These are phyloP conservation scores for Polygonum maritimum DNA, from an alignment of 148 eudicot species.

Conservation along the genomic window DNA sequence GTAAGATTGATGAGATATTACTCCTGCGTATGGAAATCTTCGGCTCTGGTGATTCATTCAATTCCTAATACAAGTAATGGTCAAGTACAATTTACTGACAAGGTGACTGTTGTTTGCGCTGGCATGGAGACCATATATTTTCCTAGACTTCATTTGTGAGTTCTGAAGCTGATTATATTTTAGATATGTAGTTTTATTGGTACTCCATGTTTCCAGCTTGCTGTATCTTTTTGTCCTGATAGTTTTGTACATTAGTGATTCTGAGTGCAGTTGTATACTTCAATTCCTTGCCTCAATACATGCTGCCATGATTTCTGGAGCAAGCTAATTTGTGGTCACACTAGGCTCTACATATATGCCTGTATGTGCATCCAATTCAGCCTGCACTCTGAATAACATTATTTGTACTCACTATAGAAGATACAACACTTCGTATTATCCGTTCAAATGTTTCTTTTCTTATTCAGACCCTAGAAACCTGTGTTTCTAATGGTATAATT, in stretches of 20 bases:
- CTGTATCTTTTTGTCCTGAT: neutral
- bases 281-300: neutral
- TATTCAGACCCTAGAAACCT: neutral
- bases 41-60: no score
- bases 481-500: neutral
- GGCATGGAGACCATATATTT: conserved; percentile 69
- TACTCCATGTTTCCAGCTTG: neutral
- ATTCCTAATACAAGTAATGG: conserved; percentile 29
- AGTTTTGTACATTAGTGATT: neutral
- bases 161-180: neutral
- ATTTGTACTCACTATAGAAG: neutral
- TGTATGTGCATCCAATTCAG: neutral
- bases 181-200: neutral
- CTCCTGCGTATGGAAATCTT: no score
- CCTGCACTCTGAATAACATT: neutral
- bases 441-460: neutral
- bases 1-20: no score
- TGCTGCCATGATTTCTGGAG: neutral
- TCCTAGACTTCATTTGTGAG: conserved; percentile 76
- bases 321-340: neutral
- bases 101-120: conserved; percentile 61
- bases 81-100: conserved; percentile 48
- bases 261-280: neutral
- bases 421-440: neutral
- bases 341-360: neutral